Base-by-base conservation (phyloP, 352 stramenopile species). In the Pythium periplocum region DNA sequence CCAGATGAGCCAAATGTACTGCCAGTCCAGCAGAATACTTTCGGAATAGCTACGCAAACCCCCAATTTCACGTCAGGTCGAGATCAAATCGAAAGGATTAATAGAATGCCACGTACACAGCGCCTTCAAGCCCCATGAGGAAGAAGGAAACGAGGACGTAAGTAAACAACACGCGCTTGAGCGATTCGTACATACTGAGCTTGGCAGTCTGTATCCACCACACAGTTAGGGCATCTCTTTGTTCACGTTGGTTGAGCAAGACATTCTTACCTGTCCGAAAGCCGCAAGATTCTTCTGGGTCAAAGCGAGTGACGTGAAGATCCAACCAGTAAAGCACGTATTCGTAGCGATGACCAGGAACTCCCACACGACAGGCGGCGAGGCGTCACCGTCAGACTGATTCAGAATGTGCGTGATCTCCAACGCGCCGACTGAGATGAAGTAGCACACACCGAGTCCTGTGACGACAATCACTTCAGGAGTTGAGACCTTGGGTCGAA, bases 391-490 rank as follows among this genome's bases (percentile, higher is more conserved):
- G 17, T 90, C 67, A 11, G 84, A 85, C 51, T 90, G 80, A 60
- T 88, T 91, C 12, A 76, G 59, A 34, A 95, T 70, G 53, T 95
- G 84, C 31, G 72, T 88, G 49, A 95, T 76, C 55, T 93, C 81
- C 26, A 93, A 39, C 11, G 81, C 75, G 4, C 84, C 82, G 1
- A 88, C 78, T 3, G 85, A 83, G 11, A 92, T 69, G 38, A 93
- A 82, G 53, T 95, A 95, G 59, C 83, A 93, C 1, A 93, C 37
- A 2, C 77, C 80, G 4, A 95, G 70, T 3, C 81, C 85, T 5
- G 73, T 71, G 32, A 95, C 75, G 8, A 95, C 73, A 30, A 88
- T 73, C 8, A 90, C 61, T 51, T 95, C 85, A 5, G 78, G 73
- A 55, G 70, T 80, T 7, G 85, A 88, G 35, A 95, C 83, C 10